Evolutionary conservation across 768 basidiomycete genomes (phyloP), one percentile per base, ranked within the genome.

Genomic region (Aureoboletus auriporus): DNA sequence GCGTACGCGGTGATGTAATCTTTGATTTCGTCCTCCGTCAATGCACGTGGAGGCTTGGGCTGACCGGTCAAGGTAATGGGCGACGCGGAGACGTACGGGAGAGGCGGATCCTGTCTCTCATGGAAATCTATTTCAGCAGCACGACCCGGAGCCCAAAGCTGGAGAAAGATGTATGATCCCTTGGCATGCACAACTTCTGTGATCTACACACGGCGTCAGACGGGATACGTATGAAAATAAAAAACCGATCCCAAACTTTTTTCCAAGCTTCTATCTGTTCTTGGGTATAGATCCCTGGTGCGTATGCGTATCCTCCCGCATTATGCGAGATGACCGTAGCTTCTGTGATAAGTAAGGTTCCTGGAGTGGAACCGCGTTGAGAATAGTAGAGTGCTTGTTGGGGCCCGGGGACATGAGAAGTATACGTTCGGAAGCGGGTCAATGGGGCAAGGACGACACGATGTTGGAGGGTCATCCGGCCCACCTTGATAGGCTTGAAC

Each of bases 201-300:
- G 13, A 89, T 61, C 79, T 82, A 35, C 12, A 37, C 31, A 42
- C 29, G 23, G 17, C 6, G 31, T 43, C 12, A n/a, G 11, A n/a
- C 7, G 10, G 20, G 37, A 38, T 4, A 7, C 4, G 17, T 3
- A 6, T 4, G 10, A 8, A 11, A 29, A 4, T 10, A 14, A 38
- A 12, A 9, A 3, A 23, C 4, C 9, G 8, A n/a, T 16, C 17
- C 8, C 14, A 5, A 23, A 74, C 75, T 53, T 60, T 56, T 56
- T 75, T 78, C 81, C 81, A 82, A 0, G 54, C 71, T 6, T 55
- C 51, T 33, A 73, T 73, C 51, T 90, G 86, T 20, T 75, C 79
- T 3, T 74, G 62, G 4, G 47, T 50, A 34, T 44, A 52, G 47
- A 50, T 42, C 13, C 41, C 45, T 14, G 50, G 30, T 16, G 75